Evolutionary conservation across 2,329 filamentous ascomycete genomes (phyloP).

Genomic region (Paraphoma sp.): DNA sequence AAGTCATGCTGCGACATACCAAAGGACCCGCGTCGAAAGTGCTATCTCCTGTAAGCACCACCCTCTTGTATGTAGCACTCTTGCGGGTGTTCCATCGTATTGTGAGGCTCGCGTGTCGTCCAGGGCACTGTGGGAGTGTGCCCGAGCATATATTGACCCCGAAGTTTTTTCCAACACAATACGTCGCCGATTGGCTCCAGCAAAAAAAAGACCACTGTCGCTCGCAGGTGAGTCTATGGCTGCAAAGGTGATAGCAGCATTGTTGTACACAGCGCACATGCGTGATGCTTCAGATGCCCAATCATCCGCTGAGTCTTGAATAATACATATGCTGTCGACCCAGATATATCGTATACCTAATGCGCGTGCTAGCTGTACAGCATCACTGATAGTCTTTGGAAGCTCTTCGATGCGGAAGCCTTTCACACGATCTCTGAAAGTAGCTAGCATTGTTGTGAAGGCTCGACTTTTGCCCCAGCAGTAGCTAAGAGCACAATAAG

Average conservation of each 20-base stretch:
- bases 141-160: neutral
- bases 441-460: neutral
- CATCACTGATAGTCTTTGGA: neutral
- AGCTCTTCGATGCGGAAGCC: neutral
- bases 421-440: neutral
- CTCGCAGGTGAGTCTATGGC: neutral
- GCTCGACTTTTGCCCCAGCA: neutral
- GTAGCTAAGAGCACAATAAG: neutral
- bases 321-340: conserved; percentile 30
- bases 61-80: neutral
- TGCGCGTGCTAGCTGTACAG: neutral
- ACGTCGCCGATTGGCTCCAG: neutral
- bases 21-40: neutral
- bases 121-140: neutral
- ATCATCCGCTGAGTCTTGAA: conserved; percentile 23
- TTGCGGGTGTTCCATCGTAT: neutral
- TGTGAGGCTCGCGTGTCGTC: neutral
- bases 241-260: neutral
- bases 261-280: neutral
- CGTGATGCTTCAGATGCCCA: conserved; percentile 20
- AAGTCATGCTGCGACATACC: neutral
- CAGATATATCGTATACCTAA: conserved; percentile 23
- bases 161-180: neutral
- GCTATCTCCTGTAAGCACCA: neutral
- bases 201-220: neutral